These are phyloP conservation scores for Anaeramoeba ignava DNA, from an alignment of 78 protist species.

Conservation along the genomic window DNA sequence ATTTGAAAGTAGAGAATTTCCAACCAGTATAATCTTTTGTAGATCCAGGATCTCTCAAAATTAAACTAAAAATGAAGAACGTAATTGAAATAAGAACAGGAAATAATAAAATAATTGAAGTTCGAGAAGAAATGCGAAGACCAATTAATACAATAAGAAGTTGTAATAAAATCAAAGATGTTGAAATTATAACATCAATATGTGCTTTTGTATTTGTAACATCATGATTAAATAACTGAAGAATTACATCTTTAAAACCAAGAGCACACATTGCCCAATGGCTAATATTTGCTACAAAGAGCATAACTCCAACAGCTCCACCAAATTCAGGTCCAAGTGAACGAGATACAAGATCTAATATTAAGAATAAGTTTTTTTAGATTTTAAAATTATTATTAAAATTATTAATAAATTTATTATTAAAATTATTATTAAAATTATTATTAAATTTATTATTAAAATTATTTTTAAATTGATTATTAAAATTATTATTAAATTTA, in stretches of 20 bases:
- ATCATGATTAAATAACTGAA: background rate
- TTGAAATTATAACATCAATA: background rate
- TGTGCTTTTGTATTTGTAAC: too few relatives aligned
- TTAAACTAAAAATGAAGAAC: background rate
- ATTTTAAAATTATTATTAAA: background rate
- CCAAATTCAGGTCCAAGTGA: conserved; percentile 48
- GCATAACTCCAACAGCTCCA: conserved; percentile 50
- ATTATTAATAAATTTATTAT: too few relatives aligned
- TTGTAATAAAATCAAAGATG: background rate
- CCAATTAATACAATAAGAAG: conserved; percentile 11
- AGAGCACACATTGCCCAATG: conserved; percentile 42
- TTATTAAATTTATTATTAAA: background rate
- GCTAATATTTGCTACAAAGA: conserved; percentile 33
- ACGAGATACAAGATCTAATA: background rate
- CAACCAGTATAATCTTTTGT: background rate
- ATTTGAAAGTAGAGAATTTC: background rate
- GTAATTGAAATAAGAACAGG: conserved; percentile 18
- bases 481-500: background rate
- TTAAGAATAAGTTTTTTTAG: background rate
- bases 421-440: too few relatives aligned
- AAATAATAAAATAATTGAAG: conserved; percentile 2
- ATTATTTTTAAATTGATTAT: too few relatives aligned
- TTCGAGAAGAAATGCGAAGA: conserved; percentile 11
- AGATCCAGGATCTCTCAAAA: background rate
- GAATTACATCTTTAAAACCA: conserved; percentile 40